Percentiles rank a stretch among this genome's conserved stretches.
Evolutionary conservation across 1,284 basidiomycete species (phyloP).

Genomic region (Trichosporon coremiiforme): DNA sequence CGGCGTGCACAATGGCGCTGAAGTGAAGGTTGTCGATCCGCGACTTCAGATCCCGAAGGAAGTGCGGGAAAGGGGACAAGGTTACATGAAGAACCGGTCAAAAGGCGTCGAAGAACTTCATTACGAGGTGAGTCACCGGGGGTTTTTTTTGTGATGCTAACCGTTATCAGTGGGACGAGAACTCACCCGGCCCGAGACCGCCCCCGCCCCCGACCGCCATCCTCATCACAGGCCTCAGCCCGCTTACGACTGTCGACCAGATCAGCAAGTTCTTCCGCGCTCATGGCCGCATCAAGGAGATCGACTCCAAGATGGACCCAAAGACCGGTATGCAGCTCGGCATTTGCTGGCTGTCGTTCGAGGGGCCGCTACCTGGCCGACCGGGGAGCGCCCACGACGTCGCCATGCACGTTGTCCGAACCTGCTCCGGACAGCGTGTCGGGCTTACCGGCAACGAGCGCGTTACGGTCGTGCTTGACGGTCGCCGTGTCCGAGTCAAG

Average conservation of each 20-base stretch:
- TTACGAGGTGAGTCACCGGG: slow-evolving; percentile 46
- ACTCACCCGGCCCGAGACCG: slow-evolving; percentile 74
- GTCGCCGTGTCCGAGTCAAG: slow-evolving; percentile 53
- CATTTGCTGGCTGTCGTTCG: slow-evolving; percentile 75
- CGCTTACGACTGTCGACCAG: slow-evolving; percentile 67
- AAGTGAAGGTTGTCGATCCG: slow-evolving; percentile 42
- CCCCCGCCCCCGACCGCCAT: slow-evolving; percentile 66
- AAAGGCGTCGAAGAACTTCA: slow-evolving; percentile 38
- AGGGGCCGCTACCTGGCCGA: slow-evolving; percentile 39
- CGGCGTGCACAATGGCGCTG: slow-evolving; percentile 40
- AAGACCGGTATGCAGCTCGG: slow-evolving; percentile 80
- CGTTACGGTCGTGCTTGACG: slow-evolving; percentile 58
- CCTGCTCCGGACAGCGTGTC: slow-evolving; percentile 56
- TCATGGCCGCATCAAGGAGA: slow-evolving; percentile 69
- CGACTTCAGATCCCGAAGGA: slow-evolving; percentile 35
- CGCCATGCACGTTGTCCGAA: slow-evolving; percentile 49
- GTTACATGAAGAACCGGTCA: slow-evolving; percentile 40
- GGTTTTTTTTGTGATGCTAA: slow-evolving; percentile 16
- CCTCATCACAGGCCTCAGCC: slow-evolving; percentile 71
- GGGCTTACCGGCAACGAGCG: slow-evolving; percentile 45
- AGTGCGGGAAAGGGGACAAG: slow-evolving; percentile 37
- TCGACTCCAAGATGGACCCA: slow-evolving; percentile 79
- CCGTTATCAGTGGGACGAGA: slow-evolving; percentile 67
- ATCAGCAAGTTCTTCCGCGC: slow-evolving; percentile 70
- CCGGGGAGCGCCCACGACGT: slow-evolving; percentile 50